Percentiles rank a stretch among this genome's conserved stretches.
These are phyloP conservation scores for Euphorbia schlechtendalii DNA, from an alignment of 441 rosid genomes.

Conservation along the genomic window DNA sequence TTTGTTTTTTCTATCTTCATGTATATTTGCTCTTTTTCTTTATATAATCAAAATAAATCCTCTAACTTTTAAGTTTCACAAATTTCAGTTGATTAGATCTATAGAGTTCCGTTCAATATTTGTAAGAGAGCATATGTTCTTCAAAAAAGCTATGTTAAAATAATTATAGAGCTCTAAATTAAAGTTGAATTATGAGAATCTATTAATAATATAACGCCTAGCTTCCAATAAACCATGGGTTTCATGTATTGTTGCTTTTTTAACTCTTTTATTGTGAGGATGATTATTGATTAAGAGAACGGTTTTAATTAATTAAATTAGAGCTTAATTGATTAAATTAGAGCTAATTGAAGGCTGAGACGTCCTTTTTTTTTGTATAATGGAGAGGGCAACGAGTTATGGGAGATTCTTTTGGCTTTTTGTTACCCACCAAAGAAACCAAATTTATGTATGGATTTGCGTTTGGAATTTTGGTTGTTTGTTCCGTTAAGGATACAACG, in stretches of 20 bases:
- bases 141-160: too few relatives aligned
- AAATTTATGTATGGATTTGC: too few relatives aligned
- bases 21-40: not conserved
- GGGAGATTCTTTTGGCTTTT: too few relatives aligned
- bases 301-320: too few relatives aligned
- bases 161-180: too few relatives aligned
- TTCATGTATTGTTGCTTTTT: not conserved
- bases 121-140: too few relatives aligned
- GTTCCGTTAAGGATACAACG: too few relatives aligned
- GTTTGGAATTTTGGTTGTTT: too few relatives aligned
- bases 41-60: not conserved
- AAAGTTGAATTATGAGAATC: too few relatives aligned
- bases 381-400: not conserved
- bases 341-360: not conserved
- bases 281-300: not conserved
- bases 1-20: not conserved
- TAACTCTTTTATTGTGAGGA: not conserved
- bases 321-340: not conserved
- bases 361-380: not conserved
- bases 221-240: not conserved
- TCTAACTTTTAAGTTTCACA: not conserved
- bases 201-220: too few relatives aligned
- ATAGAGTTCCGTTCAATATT: not conserved
- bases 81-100: not conserved
- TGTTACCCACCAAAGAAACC: too few relatives aligned